Evolutionary conservation across 371 early-diverging fungal genomes (phyloP).

Genomic region (Aphelidium insulamus): DNA sequence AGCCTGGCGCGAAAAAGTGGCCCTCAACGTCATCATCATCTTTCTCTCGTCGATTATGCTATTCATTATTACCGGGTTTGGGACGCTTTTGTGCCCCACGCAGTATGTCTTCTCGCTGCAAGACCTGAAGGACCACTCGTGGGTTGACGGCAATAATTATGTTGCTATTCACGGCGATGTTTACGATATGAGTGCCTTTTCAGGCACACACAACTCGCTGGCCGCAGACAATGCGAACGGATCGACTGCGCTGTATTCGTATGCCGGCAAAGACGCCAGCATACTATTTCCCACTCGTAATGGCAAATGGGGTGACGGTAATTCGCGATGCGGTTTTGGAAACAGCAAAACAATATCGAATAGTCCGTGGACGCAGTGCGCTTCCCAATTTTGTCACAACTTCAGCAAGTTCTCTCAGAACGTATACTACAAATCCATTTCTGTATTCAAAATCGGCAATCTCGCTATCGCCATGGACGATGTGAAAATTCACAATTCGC

Average conservation of each 20-base stretch:
- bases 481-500: no score
- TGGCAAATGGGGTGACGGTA: slow-evolving; percentile 24
- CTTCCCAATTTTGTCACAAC: no score
- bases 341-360: slow-evolving; percentile 18
- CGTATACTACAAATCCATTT: no score
- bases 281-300: slow-evolving; percentile 28
- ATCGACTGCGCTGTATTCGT: slow-evolving; percentile 18
- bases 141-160: slow-evolving; percentile 18
- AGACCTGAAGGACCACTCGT: slow-evolving; percentile 21
- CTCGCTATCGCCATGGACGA: no score
- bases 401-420: no score
- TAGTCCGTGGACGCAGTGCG: slow-evolving; percentile 17
- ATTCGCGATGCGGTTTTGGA: slow-evolving; percentile 12
- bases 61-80: slow-evolving; percentile 31
- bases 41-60: slow-evolving; percentile 20
- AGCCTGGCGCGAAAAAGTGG: slow-evolving; percentile 84
- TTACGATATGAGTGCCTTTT: slow-evolving; percentile 46
- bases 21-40: slow-evolving; percentile 47
- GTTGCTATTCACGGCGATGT: slow-evolving; percentile 45
- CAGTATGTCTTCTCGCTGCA: slow-evolving; percentile 16
- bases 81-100: slow-evolving; percentile 25
- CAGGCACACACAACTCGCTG: slow-evolving; percentile 27
- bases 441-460: no score
- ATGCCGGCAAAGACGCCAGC: slow-evolving; percentile 29
- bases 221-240: slow-evolving; percentile 11